Conservation (phyloP, 257 asterid genomes). For the Solanum ossicruentum region DNA sequence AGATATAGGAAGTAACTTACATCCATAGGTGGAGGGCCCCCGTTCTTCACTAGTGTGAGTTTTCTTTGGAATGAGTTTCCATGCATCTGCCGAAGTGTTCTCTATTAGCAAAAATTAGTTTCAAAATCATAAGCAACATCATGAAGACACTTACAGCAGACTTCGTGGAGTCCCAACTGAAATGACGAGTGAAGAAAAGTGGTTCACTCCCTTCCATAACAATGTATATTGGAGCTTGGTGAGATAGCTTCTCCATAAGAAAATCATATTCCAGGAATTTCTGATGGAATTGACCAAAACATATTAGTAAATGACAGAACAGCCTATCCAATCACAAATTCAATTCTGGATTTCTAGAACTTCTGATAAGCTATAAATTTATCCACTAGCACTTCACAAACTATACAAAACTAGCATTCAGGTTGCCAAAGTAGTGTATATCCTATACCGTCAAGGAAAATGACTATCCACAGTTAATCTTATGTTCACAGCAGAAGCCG, state of each 20-base stretch:
- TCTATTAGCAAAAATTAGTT: constrained; percentile 4
- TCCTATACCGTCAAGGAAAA: not conserved
- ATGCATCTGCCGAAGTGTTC: constrained; percentile 47
- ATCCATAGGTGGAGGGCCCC: constrained; percentile 41
- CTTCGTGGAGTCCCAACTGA: constrained; percentile 81
- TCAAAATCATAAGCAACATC: not conserved
- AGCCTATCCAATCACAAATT: not conserved
- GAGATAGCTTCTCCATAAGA: constrained; percentile 77
- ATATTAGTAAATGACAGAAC: not conserved
- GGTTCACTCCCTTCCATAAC: constrained; percentile 94
- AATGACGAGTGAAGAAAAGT: constrained; percentile 77
- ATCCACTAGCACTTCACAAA: not conserved
- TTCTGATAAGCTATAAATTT: not conserved
- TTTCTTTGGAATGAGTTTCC: constrained; percentile 95
- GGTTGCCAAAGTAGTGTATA: not conserved
- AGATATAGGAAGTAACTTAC: constrained; percentile 35
- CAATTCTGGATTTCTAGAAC: not conserved
- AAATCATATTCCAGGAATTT: constrained; percentile 79
- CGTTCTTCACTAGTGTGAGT: constrained; percentile 60
- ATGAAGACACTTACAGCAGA: constrained; percentile 52
- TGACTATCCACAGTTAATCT: not conserved
- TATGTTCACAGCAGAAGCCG: not conserved
- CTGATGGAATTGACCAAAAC: constrained; percentile 22
- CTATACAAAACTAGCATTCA: not conserved
- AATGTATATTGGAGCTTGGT: constrained; percentile 58